Evolutionary conservation across 306 rosid species (phyloP).

Genomic region (Dalbergia cochinchinensis): DNA sequence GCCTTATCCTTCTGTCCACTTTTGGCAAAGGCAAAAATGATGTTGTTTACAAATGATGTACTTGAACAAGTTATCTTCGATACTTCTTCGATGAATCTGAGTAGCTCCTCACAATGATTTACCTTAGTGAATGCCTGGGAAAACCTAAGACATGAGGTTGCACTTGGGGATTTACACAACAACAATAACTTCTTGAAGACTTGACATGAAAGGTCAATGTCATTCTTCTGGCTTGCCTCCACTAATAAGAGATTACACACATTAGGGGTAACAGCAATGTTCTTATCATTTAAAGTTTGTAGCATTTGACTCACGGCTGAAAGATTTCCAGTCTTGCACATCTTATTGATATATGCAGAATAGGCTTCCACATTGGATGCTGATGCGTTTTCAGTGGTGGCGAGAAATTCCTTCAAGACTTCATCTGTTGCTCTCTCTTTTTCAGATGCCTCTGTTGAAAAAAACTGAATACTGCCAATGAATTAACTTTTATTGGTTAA

Average conservation of each 20-base stretch:
- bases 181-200: conserved; percentile 62
- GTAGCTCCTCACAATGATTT: conserved; percentile 53
- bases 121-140: conserved; percentile 70
- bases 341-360: conserved; percentile 48
- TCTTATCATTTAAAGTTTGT: conserved; percentile 53
- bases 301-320: conserved; percentile 57
- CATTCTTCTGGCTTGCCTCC: conserved; percentile 66
- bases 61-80: conserved; percentile 57
- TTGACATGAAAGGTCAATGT: conserved; percentile 58
- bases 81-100: conserved; percentile 56
- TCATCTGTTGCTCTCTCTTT: conserved; percentile 50
- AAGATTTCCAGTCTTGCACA: conserved; percentile 57
- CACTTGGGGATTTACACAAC: conserved; percentile 53
- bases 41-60: conserved; percentile 61
- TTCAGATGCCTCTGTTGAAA: conserved; percentile 55
- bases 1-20: conserved; percentile 78
- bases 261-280: conserved; percentile 46
- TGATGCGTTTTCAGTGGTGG: conserved; percentile 51
- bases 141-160: conserved; percentile 57
- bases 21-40: conserved; percentile 70
- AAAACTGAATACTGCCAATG: conserved; percentile 49
- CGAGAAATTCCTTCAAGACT: conserved; percentile 54
- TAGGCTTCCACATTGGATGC: conserved; percentile 40
- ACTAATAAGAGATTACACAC: conserved; percentile 56
- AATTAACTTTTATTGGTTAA: conserved; percentile 39